Evolutionary conservation across 192 early-diverging fungal genomes (phyloP).

Genomic region (Cetraspora pellucida): DNA sequence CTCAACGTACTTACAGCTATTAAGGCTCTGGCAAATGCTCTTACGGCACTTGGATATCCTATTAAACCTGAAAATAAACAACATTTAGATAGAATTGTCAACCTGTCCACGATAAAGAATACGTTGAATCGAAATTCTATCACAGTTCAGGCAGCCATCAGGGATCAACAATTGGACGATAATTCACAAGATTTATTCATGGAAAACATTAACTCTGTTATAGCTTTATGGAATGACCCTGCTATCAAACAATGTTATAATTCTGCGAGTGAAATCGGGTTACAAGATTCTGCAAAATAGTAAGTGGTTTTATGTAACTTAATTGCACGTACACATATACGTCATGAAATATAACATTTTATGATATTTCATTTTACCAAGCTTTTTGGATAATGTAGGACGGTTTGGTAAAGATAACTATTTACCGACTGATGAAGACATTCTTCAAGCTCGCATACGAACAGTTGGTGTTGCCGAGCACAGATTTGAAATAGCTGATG

Average conservation of each 20-base stretch:
- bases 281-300: conserved; percentile 56
- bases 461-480: conserved; percentile 75
- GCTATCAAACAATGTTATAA: conserved; percentile 41
- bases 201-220: conserved; percentile 44
- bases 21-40: conserved; percentile 39
- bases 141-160: conserved; percentile 30
- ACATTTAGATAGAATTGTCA: conserved; percentile 39
- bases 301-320: conserved; percentile 31
- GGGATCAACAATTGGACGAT: conserved; percentile 44
- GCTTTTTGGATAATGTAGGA: conserved; percentile 54
- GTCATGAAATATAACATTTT: no score
- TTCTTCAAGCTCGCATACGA: conserved; percentile 67
- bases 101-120: conserved; percentile 29
- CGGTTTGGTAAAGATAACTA: conserved; percentile 55
- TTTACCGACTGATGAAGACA: conserved; percentile 68
- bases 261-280: conserved; percentile 41
- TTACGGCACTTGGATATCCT: conserved; percentile 36
- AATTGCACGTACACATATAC: not conserved
- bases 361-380: conserved; percentile 20
- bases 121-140: conserved; percentile 45
- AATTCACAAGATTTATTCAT: conserved; percentile 43
- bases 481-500: conserved; percentile 60
- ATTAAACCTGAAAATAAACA: conserved; percentile 38
- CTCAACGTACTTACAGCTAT: conserved; percentile 52
- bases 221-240: conserved; percentile 48